Evolutionary conservation across 495 filamentous ascomycete species (phyloP).

Genomic region (Mycothermus thermophilus): DNA sequence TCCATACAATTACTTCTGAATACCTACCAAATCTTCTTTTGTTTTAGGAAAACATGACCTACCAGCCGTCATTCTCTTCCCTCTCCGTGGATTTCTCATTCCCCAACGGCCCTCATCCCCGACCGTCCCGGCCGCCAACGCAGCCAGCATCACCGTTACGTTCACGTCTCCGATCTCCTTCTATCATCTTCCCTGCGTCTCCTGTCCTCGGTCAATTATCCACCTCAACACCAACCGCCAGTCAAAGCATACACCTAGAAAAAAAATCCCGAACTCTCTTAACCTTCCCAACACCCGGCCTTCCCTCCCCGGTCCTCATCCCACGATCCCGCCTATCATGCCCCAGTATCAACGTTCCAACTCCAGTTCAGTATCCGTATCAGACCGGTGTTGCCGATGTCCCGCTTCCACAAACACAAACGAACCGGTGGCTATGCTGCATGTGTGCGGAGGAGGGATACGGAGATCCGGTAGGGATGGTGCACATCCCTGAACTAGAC

Average conservation of each 20-base stretch:
- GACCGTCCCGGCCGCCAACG: background rate
- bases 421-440: slow-evolving; percentile 20
- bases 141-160: background rate
- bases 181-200: background rate
- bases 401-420: slow-evolving; percentile 5
- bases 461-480: slow-evolving; percentile 13
- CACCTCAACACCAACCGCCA: background rate
- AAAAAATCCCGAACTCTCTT: slow-evolving; percentile 10
- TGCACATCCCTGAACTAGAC: slow-evolving; percentile 2
- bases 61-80: background rate
- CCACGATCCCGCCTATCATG: background rate
- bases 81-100: background rate
- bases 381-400: too few species aligned
- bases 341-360: too few species aligned
- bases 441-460: slow-evolving; percentile 11
- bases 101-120: background rate
- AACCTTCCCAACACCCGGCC: slow-evolving; percentile 15
- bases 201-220: too few species aligned
- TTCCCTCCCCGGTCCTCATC: slow-evolving; percentile 10
- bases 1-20: too few species aligned
- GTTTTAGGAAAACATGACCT: slow-evolving; percentile 1
- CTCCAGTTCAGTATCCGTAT: too few species aligned
- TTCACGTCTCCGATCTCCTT: background rate
- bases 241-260: slow-evolving; percentile 1
- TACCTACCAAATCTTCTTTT: too few species aligned